Percentiles rank a stretch among this genome's conserved stretches.
phyloP scores from a whole-genome alignment of 2,329 filamentous ascomycete species.

The Ceratocystis albifundus region DNA sequence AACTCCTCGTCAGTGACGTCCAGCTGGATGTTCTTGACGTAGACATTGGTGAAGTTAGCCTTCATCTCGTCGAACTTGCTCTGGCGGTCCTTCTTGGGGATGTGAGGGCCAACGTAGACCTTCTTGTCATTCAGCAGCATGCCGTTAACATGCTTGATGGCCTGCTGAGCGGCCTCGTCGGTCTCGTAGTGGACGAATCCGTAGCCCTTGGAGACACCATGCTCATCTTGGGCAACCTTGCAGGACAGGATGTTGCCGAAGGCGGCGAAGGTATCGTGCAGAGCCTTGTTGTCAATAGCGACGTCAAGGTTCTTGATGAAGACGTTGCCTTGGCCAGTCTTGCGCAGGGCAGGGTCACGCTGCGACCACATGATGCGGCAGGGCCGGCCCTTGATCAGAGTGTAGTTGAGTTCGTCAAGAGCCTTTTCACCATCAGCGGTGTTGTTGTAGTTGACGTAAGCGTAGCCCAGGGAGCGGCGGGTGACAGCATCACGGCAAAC shows the following conservation, averaged over 20 bases:
- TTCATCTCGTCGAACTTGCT: constrained; percentile 99
- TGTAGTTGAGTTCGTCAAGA: constrained; percentile 99
- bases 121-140: constrained; percentile 99
- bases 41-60: constrained; percentile 99
- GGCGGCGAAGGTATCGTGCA: constrained; percentile 97
- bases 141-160: constrained; percentile 99
- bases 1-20: constrained; percentile 91
- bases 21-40: constrained; percentile 90
- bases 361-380: constrained; percentile 99
- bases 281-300: constrained; percentile 99
- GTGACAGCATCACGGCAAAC: constrained; percentile 99
- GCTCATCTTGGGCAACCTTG: constrained; percentile 98
- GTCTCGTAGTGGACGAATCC: constrained; percentile 99
- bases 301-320: constrained; percentile 99
- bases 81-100: constrained; percentile 99
- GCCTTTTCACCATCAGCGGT: constrained; percentile 93
- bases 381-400: constrained; percentile 93
- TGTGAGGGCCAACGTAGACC: constrained; percentile 98
- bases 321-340: constrained; percentile 97
- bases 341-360: constrained; percentile 95
- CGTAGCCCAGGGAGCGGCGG: constrained; percentile 94
- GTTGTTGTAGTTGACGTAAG: constrained; percentile 99
- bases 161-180: constrained; percentile 87
- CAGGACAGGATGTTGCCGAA: constrained; percentile 99
- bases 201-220: constrained; percentile 94